Evolutionary conservation across 2,329 filamentous ascomycete genomes (phyloP).

Genomic region (Penicillium sp.): DNA sequence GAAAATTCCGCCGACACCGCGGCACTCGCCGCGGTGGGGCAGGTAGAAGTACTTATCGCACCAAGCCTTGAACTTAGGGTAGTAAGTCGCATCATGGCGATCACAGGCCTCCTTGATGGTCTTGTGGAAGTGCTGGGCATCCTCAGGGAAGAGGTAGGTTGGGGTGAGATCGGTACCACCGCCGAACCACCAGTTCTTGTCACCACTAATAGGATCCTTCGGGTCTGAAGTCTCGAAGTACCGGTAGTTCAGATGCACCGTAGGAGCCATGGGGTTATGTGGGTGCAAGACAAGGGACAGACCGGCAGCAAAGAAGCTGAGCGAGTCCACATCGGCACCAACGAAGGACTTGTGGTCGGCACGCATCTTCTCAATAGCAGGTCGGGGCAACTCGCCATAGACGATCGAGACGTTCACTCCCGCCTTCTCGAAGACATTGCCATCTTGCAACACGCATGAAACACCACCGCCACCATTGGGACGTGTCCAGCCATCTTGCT

Average conservation of each 20-base stretch:
- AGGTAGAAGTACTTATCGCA: slow-evolving; percentile 97
- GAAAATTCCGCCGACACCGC: slow-evolving; percentile 94
- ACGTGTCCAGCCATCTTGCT: slow-evolving; percentile 81
- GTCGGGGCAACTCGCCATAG: slow-evolving; percentile 83
- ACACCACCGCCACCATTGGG: slow-evolving; percentile 89
- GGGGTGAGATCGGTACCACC: slow-evolving; percentile 94
- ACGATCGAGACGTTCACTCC: slow-evolving; percentile 95
- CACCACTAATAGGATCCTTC: slow-evolving; percentile 65
- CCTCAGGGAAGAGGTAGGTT: slow-evolving; percentile 92
- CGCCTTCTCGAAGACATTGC: slow-evolving; percentile 96
- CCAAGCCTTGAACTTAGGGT: slow-evolving; percentile 94
- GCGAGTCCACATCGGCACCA: slow-evolving; percentile 70
- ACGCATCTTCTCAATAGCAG: slow-evolving; percentile 89
- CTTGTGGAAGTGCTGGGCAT: slow-evolving; percentile 94
- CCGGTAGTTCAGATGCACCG: slow-evolving; percentile 95
- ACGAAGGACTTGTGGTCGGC: slow-evolving; percentile 91
- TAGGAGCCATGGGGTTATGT: slow-evolving; percentile 93
- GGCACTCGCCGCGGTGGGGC: slow-evolving; percentile 82
- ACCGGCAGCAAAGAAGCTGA: slow-evolving; percentile 94
- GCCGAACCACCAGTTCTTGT: slow-evolving; percentile 94
- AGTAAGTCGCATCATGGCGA: slow-evolving; percentile 88
- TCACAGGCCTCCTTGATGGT: slow-evolving; percentile 92
- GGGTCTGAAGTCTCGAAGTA: slow-evolving; percentile 96
- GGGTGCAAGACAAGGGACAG: slow-evolving; percentile 93
- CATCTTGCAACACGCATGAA: slow-evolving; percentile 91